A percentile compares a stretch with the other conserved stretches of the same genome.
These are phyloP conservation scores for Melocanna baccifera DNA, from an alignment of 176 grass and related monocot genomes.

Conservation along the genomic window DNA sequence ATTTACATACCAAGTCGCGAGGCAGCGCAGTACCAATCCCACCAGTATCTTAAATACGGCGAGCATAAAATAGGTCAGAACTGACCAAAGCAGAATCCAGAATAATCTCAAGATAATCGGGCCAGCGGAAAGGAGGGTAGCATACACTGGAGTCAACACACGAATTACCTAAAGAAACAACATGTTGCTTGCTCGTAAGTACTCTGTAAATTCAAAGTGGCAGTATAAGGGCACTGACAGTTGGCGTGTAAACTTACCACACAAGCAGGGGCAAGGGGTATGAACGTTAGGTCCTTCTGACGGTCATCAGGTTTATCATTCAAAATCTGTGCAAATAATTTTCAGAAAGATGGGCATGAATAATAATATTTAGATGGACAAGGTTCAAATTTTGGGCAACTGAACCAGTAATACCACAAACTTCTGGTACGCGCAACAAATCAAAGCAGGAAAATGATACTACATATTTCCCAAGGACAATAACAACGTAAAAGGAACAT, in stretches of 20 bases:
- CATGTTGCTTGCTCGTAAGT: not conserved
- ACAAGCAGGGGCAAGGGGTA: constrained; percentile 92
- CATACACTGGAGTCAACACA: constrained; percentile 87
- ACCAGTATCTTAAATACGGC: constrained; percentile 90
- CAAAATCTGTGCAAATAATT: constrained; percentile 57
- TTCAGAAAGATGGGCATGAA: not conserved
- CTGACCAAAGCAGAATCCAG: constrained; percentile 80
- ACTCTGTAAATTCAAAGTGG: constrained; percentile 14
- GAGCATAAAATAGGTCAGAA: constrained; percentile 81
- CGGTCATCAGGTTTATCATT: constrained; percentile 87
- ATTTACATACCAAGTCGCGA: constrained; percentile 91
- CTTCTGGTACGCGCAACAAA: not conserved
- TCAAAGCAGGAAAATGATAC: not conserved
- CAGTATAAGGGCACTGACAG: not conserved
- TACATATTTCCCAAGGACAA: not conserved
- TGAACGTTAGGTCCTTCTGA: constrained; percentile 89
- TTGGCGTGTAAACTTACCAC: constrained; percentile 49
- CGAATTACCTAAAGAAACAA: constrained; percentile 70
- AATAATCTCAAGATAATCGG: constrained; percentile 72
- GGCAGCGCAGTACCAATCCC: constrained; percentile 60
- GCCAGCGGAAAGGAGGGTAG: constrained; percentile 64
- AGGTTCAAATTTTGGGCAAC: not conserved
- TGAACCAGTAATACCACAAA: constrained; percentile 2
- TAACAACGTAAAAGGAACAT: not conserved
- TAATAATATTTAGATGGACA: not conserved